Conservation (phyloP, 257 asterid genomes). For the Gardenia jasminoides region DNA sequence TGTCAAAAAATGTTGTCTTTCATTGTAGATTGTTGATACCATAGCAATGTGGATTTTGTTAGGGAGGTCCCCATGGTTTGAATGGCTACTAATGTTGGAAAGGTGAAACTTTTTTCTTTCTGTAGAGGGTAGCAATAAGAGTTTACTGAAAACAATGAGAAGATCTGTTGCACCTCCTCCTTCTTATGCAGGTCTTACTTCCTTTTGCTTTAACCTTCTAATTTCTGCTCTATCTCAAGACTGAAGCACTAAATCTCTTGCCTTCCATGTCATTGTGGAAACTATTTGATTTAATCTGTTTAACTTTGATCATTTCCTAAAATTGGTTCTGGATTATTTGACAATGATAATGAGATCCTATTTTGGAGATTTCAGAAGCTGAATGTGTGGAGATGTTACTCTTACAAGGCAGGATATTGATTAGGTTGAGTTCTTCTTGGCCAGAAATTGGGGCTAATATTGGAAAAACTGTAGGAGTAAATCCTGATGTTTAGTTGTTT, state of each 20-base stretch:
- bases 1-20: not conserved
- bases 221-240: not conserved
- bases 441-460: not conserved
- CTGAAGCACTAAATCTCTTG: slow-evolving; percentile 1
- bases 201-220: not conserved
- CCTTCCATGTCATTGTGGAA: not conserved
- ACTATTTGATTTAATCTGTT: not conserved
- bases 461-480: not conserved
- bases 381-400: not conserved
- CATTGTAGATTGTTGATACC: not conserved
- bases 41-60: not conserved
- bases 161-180: not conserved
- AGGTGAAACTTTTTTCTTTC: not conserved
- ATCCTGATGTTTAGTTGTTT: not conserved
- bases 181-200: not conserved
- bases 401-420: not conserved
- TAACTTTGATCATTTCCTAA: not conserved
- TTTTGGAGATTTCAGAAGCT: not conserved
- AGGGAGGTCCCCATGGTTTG: not conserved
- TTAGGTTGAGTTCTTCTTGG: not conserved
- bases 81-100: not conserved
- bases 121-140: not conserved
- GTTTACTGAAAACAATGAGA: not conserved
- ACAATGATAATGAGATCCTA: not conserved
- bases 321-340: not conserved